Base-by-base conservation (phyloP, 75 land plant genomes). In the Chamaecyparis obtusa region DNA sequence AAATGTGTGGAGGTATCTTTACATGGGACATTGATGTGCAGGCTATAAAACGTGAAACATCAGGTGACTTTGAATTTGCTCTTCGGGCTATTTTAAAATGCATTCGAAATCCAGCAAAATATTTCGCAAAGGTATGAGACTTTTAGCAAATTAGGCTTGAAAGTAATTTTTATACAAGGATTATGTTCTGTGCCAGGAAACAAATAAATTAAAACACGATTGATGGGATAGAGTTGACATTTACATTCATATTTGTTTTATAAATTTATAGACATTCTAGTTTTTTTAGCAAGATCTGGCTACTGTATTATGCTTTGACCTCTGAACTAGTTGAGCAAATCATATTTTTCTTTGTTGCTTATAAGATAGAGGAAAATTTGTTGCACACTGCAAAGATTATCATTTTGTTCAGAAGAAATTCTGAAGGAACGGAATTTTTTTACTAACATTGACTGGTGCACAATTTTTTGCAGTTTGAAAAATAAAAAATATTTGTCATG, bases 61-160 rank as follows among this genome's bases (percentile, higher is more conserved):
- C 96, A n/a, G 98, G 96, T 85, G 78, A 86, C 54, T 94, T 95
- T 86, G 90, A 89, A 88, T 89, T 67, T 88, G 95, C 88, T 21
- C 92, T 96, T 64, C 82, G 89, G 35, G 86, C 89, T 15, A 93
- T 93, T 24, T 27, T 93, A 32, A 87, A 87, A 78, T 92, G 90
- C 89, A 94, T 93, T 60, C 89, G 90, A 48, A 92, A 93, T 89
- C 95, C 96, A 72, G 94, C 88, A 24, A 90, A 84, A 69, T 95
- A 90, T 74, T 96, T 93, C 89, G 95, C 98, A 15, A 94, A 96
- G 98, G 96, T 96, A 72, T 82, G 30, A 2, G 76, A 74, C 36
- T 74, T 33, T 11, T 74, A 32, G 76, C 76, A 74, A 74, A 74
- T 74, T 33, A 74, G 37, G 76, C 10, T 74, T 33, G 13, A 33